Percentiles rank a stretch among this genome's conserved stretches.
Conservation (phyloP, 2,329 filamentous ascomycete genomes). For the Trichophyton simii region DNA sequence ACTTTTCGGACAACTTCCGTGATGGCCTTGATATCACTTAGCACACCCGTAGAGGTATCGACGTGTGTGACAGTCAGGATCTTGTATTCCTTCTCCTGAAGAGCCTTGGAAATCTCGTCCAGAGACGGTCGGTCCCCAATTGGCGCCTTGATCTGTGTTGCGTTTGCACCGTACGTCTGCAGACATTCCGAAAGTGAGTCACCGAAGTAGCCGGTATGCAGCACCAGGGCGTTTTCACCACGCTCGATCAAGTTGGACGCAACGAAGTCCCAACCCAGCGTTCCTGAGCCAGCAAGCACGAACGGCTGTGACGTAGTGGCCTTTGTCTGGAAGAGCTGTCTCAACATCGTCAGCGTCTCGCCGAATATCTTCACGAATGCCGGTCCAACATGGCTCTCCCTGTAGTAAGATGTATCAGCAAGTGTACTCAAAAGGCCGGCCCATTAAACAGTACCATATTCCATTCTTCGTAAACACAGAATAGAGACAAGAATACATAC, state of each 20-base stretch:
- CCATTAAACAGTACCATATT: not conserved
- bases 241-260: slow-evolving; percentile 84
- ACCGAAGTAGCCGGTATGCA: slow-evolving; percentile 95
- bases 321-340: slow-evolving; percentile 87
- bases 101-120: slow-evolving; percentile 72
- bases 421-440: no score
- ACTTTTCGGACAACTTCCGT: slow-evolving; percentile 72
- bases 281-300: slow-evolving; percentile 86
- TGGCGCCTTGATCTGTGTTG: slow-evolving; percentile 77
- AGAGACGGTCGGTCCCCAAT: slow-evolving; percentile 81
- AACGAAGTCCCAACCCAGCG: slow-evolving; percentile 91
- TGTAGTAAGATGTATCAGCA: slow-evolving; percentile 26
- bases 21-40: slow-evolving; percentile 78
- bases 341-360: slow-evolving; percentile 74
- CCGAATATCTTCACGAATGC: slow-evolving; percentile 84
- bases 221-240: slow-evolving; percentile 79
- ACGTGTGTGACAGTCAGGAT: slow-evolving; percentile 89
- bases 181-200: slow-evolving; percentile 91
- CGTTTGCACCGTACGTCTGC: slow-evolving; percentile 76
- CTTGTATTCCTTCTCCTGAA: slow-evolving; percentile 89
- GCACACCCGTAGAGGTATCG: slow-evolving; percentile 90
- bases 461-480: not conserved
- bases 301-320: slow-evolving; percentile 76
- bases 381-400: slow-evolving; percentile 84
- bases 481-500: slow-evolving; percentile 17